Evolutionary conservation across 306 rosid genomes (phyloP).

Genomic region (Casuarina equisetifolia): DNA sequence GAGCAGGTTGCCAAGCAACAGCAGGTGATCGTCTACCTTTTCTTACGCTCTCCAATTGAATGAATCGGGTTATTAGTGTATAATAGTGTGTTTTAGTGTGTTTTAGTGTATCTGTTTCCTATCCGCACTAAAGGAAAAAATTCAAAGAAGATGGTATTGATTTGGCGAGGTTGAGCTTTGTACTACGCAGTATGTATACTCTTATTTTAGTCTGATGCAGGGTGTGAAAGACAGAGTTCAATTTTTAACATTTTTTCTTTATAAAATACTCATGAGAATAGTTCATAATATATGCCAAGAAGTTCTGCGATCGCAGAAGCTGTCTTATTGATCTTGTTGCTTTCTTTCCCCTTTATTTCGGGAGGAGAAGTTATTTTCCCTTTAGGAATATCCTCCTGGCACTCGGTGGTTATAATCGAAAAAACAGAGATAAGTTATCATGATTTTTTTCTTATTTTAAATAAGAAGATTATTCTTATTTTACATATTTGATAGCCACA

Average conservation of each 20-base stretch:
- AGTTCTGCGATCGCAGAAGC: neutral
- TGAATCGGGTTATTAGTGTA: neutral
- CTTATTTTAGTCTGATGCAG: neutral
- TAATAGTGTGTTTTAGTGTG: neutral
- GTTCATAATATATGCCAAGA: neutral
- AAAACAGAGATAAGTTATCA: no score
- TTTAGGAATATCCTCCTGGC: neutral
- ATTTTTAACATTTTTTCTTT: neutral
- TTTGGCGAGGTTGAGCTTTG: no score
- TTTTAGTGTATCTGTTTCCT: neutral
- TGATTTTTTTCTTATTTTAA: no score
- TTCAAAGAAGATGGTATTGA: neutral
- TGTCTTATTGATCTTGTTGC: neutral
- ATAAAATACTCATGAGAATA: neutral
- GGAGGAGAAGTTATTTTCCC: neutral
- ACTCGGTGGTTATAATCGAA: neutral
- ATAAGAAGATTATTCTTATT: no score
- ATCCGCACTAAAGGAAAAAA: neutral
- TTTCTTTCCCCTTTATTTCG: neutral
- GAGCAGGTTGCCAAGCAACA: slow-evolving; percentile 95
- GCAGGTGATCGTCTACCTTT: slow-evolving; percentile 49
- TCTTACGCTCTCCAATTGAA: neutral
- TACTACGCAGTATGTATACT: neutral
- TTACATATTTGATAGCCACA: neutral
- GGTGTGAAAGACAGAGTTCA: neutral